Percentiles rank a stretch among this genome's conserved stretches.
Conservation (phyloP, 1,284 basidiomycete species). For the Phellopilus nigrolimitatus region DNA sequence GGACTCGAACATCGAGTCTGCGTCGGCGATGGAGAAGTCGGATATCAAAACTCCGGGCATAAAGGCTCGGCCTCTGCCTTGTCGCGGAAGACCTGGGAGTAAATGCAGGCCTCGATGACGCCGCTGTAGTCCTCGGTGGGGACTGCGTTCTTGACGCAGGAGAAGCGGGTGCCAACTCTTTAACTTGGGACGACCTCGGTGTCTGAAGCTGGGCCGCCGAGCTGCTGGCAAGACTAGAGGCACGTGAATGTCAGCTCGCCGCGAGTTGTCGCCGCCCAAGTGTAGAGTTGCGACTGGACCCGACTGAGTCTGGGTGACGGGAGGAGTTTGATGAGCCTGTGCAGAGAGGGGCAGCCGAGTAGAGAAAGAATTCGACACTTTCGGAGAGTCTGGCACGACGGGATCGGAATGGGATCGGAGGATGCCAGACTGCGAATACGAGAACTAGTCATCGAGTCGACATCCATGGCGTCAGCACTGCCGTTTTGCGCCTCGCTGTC, state of each 20-base stretch:
- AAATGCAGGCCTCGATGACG: background rate
- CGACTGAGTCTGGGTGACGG: background rate
- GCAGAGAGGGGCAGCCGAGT: background rate
- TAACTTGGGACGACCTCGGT: background rate
- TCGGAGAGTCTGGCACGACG: background rate
- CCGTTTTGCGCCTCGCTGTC: slow-evolving; percentile 21
- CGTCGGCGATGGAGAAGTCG: slow-evolving; percentile 20
- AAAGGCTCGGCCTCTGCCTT: background rate
- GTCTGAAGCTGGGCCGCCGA: background rate
- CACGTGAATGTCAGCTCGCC: slow-evolving; percentile 11
- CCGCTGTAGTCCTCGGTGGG: background rate
- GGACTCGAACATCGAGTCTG: slow-evolving; percentile 19
- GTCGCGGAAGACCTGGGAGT: background rate
- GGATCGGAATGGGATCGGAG: background rate
- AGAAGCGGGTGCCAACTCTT: background rate
- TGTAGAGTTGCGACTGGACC: slow-evolving; percentile 13
- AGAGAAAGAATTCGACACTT: background rate
- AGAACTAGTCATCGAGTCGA: slow-evolving; percentile 23
- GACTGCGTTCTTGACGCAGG: background rate
- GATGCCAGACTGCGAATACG: background rate
- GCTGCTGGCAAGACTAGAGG: slow-evolving; percentile 10
- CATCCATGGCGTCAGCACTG: slow-evolving; percentile 29
- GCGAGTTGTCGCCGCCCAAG: slow-evolving; percentile 9
- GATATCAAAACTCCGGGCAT: background rate
- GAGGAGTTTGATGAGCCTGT: background rate